Evolutionary conservation across 2,329 filamentous ascomycete species (phyloP).

Genomic region (Paraconiothyrium sp.): DNA sequence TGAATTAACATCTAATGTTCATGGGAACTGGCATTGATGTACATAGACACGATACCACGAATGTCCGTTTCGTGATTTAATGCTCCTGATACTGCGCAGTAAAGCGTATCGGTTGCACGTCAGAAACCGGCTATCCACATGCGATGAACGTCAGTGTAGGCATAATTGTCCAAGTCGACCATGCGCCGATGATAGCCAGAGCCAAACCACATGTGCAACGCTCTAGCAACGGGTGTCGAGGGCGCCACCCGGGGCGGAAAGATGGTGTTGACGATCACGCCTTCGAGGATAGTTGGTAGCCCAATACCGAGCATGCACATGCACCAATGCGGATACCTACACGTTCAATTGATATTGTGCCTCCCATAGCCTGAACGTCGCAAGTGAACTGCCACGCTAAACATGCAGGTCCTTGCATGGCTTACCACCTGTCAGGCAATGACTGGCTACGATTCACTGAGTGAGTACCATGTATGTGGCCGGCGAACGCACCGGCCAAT

Average conservation of each 20-base stretch:
- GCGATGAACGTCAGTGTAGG: background rate
- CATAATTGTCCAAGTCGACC: background rate
- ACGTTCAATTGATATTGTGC: background rate
- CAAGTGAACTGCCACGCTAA: conserved; percentile 22
- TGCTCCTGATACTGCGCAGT: background rate
- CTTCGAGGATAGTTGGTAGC: background rate
- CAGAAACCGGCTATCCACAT: no score
- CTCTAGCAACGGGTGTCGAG: background rate
- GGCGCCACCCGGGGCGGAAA: background rate
- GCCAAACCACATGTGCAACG: background rate
- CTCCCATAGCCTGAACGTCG: background rate
- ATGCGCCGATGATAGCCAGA: background rate
- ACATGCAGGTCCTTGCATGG: conserved; percentile 27
- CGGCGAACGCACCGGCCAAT: conserved; percentile 19
- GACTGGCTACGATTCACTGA: conserved; percentile 32
- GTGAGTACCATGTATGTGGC: background rate
- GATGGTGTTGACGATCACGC: background rate
- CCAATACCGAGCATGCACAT: background rate
- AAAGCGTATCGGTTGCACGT: background rate
- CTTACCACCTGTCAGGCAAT: conserved; percentile 38
- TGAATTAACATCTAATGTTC: conserved; percentile 28
- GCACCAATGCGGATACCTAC: background rate
- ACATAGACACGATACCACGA: conserved; percentile 29
- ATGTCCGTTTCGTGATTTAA: conserved; percentile 13
- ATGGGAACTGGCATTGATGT: conserved; percentile 22